These are phyloP conservation scores for Volvox reticuliferus DNA, from an alignment of 139 green algal genomes.

Conservation along the genomic window DNA sequence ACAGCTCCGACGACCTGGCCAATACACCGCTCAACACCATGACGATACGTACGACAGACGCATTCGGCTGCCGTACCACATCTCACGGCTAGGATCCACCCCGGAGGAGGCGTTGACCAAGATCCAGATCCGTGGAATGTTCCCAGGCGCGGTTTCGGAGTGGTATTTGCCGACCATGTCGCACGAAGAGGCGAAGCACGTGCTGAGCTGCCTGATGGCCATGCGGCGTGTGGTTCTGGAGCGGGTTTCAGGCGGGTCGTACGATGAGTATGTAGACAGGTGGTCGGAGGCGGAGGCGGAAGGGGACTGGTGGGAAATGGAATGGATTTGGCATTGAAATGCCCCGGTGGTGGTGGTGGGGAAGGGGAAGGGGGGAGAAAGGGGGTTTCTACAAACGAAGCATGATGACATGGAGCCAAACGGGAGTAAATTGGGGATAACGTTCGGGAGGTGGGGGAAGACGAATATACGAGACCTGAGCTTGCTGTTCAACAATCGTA, in stretches of 20 bases:
- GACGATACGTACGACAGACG: neutral
- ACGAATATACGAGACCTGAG: too few species aligned
- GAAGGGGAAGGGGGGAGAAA: too few species aligned
- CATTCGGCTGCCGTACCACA: neutral
- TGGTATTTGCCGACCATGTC: constrained; percentile 41
- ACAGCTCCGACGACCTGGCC: neutral
- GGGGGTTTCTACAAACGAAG: too few species aligned
- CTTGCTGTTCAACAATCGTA: too few species aligned
- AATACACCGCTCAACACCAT: neutral
- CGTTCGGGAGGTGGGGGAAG: too few species aligned
- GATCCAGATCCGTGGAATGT: constrained; percentile 35
- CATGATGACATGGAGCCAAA: too few species aligned
- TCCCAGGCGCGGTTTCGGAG: constrained; percentile 25
- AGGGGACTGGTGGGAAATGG: constrained; percentile 35
- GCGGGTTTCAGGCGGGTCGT: neutral
- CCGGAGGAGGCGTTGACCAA: constrained; percentile 24
- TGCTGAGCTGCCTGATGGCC: constrained; percentile 23
- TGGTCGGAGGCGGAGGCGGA: constrained; percentile 22
- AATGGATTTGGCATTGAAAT: constrained; percentile 39
- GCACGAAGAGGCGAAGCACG: constrained; percentile 1
- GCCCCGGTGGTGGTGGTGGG: too few species aligned
- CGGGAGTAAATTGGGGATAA: too few species aligned
- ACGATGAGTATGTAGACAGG: constrained; percentile 33
- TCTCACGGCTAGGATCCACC: neutral
- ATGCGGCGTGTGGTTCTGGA: constrained; percentile 3